Evolutionary conservation across 495 filamentous ascomycete genomes (phyloP).

Genomic region (Penicillium parvum): DNA sequence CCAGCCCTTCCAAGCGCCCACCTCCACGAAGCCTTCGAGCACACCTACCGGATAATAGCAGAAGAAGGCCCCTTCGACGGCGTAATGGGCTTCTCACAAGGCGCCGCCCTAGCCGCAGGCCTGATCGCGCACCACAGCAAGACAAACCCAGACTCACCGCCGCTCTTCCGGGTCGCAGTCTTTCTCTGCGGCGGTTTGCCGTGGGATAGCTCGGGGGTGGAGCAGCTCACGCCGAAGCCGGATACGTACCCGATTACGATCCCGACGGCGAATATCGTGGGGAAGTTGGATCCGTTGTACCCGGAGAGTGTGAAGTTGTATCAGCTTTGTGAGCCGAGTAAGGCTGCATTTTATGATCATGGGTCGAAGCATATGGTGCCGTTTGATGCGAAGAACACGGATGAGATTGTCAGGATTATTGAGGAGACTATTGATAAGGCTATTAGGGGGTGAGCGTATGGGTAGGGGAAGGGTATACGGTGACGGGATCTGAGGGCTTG

Average conservation of each 20-base stretch:
- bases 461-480: not conserved
- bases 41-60: conserved; percentile 28
- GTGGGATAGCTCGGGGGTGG: conserved; percentile 26
- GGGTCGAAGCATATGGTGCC: conserved; percentile 39
- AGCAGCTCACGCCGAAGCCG: conserved; percentile 7
- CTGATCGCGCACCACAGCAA: conserved; percentile 35
- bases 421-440: conserved; percentile 29
- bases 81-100: conserved; percentile 45
- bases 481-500: not conserved
- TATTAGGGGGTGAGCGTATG: conserved; percentile 4
- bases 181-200: conserved; percentile 36
- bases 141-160: conserved; percentile 18
- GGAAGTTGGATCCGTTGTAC: conserved; percentile 30
- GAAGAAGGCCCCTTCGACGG: conserved; percentile 43
- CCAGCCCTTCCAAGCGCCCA: conserved; percentile 19
- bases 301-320: conserved; percentile 27
- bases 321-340: conserved; percentile 33
- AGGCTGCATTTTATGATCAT: conserved; percentile 35
- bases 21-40: conserved; percentile 29
- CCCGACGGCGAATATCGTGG: conserved; percentile 41
- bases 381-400: conserved; percentile 35
- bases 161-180: conserved; percentile 38
- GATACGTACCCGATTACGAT: conserved; percentile 27
- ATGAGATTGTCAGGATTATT: conserved; percentile 29
- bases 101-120: conserved; percentile 34